Percentiles rank a stretch among this genome's conserved stretches.
Evolutionary conservation across 495 filamentous ascomycete genomes (phyloP).

Genomic region (Penicillium roqueforti): DNA sequence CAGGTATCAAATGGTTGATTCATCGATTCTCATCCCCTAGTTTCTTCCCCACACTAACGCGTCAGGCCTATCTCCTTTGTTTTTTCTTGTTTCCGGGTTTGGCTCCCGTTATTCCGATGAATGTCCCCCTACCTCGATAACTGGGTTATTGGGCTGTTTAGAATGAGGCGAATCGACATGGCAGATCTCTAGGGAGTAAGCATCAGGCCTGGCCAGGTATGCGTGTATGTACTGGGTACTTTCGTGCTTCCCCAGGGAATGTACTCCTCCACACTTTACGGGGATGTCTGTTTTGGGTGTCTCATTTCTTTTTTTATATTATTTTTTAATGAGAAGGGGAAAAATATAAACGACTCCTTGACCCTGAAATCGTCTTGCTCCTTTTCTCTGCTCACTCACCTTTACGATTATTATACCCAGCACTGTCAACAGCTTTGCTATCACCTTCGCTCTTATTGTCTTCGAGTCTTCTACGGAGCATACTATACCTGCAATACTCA

Average conservation of each 20-base stretch:
- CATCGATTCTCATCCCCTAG: conserved; percentile 8
- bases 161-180: conserved; percentile 25
- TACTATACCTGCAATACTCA: neutral
- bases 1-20: neutral
- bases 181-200: conserved; percentile 8
- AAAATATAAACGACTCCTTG: conserved; percentile 1
- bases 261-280: conserved; percentile 10
- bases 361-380: neutral
- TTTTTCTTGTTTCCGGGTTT: conserved; percentile 6
- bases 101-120: conserved; percentile 8
- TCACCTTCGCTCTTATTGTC: conserved; percentile 1
- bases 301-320: conserved; percentile 1
- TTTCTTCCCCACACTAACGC: conserved; percentile 16
- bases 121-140: conserved; percentile 9
- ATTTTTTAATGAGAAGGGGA: neutral
- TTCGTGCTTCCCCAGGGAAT: conserved; percentile 2
- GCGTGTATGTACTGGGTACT: conserved; percentile 7
- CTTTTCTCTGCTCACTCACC: neutral
- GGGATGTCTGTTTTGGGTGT: neutral
- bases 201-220: conserved; percentile 5
- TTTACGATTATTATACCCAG: neutral
- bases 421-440: conserved; percentile 1
- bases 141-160: conserved; percentile 12
- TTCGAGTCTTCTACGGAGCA: neutral
- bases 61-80: conserved; percentile 8